These are phyloP conservation scores for Stachybotrys echinatus DNA, from an alignment of 2,329 filamentous ascomycete genomes.

Conservation along the genomic window DNA sequence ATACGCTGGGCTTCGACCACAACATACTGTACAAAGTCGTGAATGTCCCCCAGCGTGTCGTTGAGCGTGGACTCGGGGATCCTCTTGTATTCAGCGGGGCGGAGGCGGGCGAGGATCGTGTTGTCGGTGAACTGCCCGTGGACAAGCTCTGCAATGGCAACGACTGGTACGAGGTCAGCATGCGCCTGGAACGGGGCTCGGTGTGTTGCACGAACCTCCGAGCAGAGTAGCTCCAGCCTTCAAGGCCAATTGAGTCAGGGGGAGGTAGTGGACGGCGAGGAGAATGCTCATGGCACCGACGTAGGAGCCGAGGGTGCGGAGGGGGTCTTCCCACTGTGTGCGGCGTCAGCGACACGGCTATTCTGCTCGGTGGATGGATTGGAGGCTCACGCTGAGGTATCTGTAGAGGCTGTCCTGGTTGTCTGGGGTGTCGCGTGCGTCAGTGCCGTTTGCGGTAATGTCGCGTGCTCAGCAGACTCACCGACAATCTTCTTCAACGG, in stretches of 20 bases:
- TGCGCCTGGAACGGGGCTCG: background rate
- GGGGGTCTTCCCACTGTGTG: constrained; percentile 14
- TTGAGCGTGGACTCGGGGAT: constrained; percentile 13
- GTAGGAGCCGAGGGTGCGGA: constrained; percentile 13
- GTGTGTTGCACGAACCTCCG: constrained; percentile 9
- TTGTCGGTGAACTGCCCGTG: constrained; percentile 10
- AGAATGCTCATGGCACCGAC: constrained; percentile 10
- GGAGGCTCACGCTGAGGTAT: constrained; percentile 13
- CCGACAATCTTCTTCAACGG: constrained; percentile 14
- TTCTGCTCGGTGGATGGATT: background rate
- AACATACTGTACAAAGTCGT: constrained; percentile 11
- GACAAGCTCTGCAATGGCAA: constrained; percentile 11
- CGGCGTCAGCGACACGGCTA: background rate
- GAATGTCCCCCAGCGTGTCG: constrained; percentile 11
- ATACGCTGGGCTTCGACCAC: constrained; percentile 9
- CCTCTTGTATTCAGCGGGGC: constrained; percentile 12
- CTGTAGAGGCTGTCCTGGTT: constrained; percentile 16
- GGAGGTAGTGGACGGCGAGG: constrained; percentile 10
- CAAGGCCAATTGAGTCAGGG: constrained; percentile 9
- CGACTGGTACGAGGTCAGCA: constrained; percentile 1
- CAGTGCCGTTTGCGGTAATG: background rate
- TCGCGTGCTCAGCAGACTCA: background rate
- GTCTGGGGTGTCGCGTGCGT: constrained; percentile 3
- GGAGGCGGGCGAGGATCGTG: constrained; percentile 11
- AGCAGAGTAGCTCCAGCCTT: constrained; percentile 9